Base-by-base conservation (phyloP, 1,284 basidiomycete genomes). In the Kalmanozyma brasiliensis region DNA sequence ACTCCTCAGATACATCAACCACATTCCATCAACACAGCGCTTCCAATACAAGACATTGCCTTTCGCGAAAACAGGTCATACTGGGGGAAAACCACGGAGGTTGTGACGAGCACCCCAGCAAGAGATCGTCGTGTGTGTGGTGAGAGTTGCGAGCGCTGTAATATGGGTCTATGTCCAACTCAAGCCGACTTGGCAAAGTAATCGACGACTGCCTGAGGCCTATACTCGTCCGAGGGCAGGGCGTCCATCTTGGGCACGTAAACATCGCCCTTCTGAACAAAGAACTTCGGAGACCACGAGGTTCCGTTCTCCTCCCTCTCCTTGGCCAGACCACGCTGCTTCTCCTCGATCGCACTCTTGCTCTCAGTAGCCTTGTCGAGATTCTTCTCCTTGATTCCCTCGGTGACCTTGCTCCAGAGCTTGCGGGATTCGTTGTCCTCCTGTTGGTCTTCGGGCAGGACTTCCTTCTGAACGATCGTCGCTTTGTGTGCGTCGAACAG, bases 321-420 rank as follows among this genome's bases (percentile, higher is more conserved):
- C 73, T 86, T 87, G n/a, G 91, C 88, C 44, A 88, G 83, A 73
- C 94, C 91, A 47, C 95, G 87, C 83, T 98, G 95, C 26, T 88
- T 89, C 76, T 97, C 94, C 84, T 99, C 95, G 2, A 99, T 93
- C 13, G 86, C 87, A 0, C 88, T 88, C 86, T 99, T 99, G 43
- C 91, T 91, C 36, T 89, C 88, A 9, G 94, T 97, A 11, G 96
- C 96, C 22, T 89, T 90, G 76, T 94, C 92, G 90, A 98, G 94
- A 82, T 99, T 92, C 78, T 90, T 92, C 40, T 85, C 85, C 48
- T 87, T 84, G 83, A 98, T 98, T 17, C 94, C 96, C 22, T 87
- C 85, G 16, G 95, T 98, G 37, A 98, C 86, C 52, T 89, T 87
- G 35, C 85, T 80, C 95, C 95, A 98, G 47, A 98, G 84, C 71